Percentiles rank a stretch among this genome's conserved stretches.
Evolutionary conservation across 108 stramenopile species (phyloP).

Genomic region (Licmophora abbreviata): DNA sequence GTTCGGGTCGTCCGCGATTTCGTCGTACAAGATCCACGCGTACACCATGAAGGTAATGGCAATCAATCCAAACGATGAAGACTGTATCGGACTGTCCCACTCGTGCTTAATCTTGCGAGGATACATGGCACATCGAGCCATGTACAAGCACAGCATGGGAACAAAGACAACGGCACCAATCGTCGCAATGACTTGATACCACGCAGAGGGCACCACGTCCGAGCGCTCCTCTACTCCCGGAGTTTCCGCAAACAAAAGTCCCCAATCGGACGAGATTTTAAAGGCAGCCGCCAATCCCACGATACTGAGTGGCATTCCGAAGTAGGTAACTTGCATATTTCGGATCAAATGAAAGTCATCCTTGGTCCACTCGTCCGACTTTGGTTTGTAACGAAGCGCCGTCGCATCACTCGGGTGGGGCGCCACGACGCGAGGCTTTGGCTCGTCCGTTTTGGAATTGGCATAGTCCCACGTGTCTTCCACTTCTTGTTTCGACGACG

Average conservation of each 20-base stretch:
- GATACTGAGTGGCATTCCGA: conserved; percentile 19
- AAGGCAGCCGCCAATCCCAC: conserved; percentile 16
- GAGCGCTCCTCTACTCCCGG: too few relatives aligned
- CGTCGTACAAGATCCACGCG: conserved; percentile 16
- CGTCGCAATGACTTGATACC: conserved; percentile 5
- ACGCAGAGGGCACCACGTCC: conserved; percentile 5
- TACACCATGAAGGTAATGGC: conserved; percentile 18
- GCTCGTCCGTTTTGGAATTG: conserved; percentile 8
- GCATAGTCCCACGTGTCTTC: conserved; percentile 21
- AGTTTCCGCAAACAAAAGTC: neutral
- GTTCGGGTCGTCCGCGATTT: conserved; percentile 4
- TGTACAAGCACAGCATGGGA: conserved; percentile 8
- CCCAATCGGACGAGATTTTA: conserved; percentile 14
- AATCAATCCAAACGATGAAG: conserved; percentile 11
- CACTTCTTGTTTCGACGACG: conserved; percentile 10
- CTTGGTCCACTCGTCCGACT: conserved; percentile 29
- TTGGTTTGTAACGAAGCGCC: conserved; percentile 25
- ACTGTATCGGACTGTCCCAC: conserved; percentile 18
- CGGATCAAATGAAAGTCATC: conserved; percentile 29
- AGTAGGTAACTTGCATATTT: conserved; percentile 28
- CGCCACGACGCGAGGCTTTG: conserved; percentile 9
- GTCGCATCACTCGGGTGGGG: conserved; percentile 7
- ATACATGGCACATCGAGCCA: conserved; percentile 7
- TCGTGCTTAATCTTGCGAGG: conserved; percentile 15
- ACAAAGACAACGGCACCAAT: conserved; percentile 13